Base-by-base conservation (phyloP, 1,284 basidiomycete species). In the Pseudozyma pruni region DNA sequence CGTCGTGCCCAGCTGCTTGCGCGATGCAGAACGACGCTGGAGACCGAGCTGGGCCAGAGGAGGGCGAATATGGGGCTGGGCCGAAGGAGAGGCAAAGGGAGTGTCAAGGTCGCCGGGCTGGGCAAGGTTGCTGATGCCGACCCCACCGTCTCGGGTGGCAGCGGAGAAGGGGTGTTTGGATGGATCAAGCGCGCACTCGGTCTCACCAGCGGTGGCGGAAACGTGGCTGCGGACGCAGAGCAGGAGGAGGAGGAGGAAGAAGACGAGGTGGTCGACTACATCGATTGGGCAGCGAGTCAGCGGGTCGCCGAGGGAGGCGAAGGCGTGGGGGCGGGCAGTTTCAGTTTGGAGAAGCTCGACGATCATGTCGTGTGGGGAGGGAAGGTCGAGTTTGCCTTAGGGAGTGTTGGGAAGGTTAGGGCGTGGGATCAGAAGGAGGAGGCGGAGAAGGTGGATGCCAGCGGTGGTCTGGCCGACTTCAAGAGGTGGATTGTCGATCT, bases 31-130 rank as follows among this genome's bases (percentile, higher is more conserved):
- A 66, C 73, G 14, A 71, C 76, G 1, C 55, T 80, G 6, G 78
- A 78, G 19, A n/a, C 45, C 2, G 76, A 80, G 34, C 57, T 81
- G 16, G 70, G 63, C 0, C 59, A 67, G 45, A 47, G 78, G 3
- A 48, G 79, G 0, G 59, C 74, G 1, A 73, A 75, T 42, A 75
- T 76, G 53, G 76, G 77, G 1, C 41, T 79, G 22, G 67, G 68
- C 4, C 40, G 61, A 13, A 52, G 62, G n/a, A 19, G 42, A 0
- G 48, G 47, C 27, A 37, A 29, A 10, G 40, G 29, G 22, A 31
- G 32, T 0, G 73, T 80, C 47, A 76, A 72, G 42, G 67, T 81
- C 34, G 76, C 73, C 10, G 76, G 72, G 2, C 61, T 81, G 63
- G 66, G 57, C 32, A 68, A 76, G 40, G 77, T 81, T 2, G 64